phyloP scores from a whole-genome alignment of 768 basidiomycete species.

The Agaricus blazei region DNA sequence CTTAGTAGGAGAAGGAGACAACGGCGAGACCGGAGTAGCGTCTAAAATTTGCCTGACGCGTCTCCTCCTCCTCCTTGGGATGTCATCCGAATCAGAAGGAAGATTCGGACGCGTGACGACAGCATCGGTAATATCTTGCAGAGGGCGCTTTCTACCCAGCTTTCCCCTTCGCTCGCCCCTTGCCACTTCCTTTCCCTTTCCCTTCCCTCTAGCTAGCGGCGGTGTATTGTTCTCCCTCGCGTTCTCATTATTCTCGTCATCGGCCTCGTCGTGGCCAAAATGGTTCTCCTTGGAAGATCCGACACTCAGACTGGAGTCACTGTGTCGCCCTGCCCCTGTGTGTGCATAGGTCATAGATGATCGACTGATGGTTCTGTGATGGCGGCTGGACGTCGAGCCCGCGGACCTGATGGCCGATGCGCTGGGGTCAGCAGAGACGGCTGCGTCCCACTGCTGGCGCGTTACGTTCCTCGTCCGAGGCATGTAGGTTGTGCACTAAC shows the following conservation, averaged over 20 bases:
- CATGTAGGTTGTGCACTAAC: slow-evolving; percentile 11
- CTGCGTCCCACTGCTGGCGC: slow-evolving; percentile 23
- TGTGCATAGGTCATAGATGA: slow-evolving; percentile 12
- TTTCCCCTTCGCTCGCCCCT: slow-evolving; percentile 5
- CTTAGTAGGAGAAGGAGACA: neutral
- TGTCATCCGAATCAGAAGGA: neutral
- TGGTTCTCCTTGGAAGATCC: slow-evolving; percentile 12
- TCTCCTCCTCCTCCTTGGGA: slow-evolving; percentile 2
- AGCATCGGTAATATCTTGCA: slow-evolving; percentile 29
- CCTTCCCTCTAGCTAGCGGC: slow-evolving; percentile 12
- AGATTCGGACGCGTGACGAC: neutral
- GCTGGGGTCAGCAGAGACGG: slow-evolving; percentile 12
- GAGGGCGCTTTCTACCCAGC: slow-evolving; percentile 25
- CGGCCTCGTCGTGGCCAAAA: neutral
- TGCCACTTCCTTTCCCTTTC: slow-evolving; percentile 18
- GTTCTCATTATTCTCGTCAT: neutral
- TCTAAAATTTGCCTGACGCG: neutral
- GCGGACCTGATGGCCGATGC: slow-evolving; percentile 5
- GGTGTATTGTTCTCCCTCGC: neutral
- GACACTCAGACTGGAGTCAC: slow-evolving; percentile 8
- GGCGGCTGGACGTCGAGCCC: neutral
- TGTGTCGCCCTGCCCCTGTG: slow-evolving; percentile 17
- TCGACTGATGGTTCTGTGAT: neutral
- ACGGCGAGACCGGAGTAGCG: slow-evolving; percentile 4
- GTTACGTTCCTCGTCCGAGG: slow-evolving; percentile 24